phyloP scores from a whole-genome alignment of 371 early-diverging fungal species.

The Batkoa obscura region DNA sequence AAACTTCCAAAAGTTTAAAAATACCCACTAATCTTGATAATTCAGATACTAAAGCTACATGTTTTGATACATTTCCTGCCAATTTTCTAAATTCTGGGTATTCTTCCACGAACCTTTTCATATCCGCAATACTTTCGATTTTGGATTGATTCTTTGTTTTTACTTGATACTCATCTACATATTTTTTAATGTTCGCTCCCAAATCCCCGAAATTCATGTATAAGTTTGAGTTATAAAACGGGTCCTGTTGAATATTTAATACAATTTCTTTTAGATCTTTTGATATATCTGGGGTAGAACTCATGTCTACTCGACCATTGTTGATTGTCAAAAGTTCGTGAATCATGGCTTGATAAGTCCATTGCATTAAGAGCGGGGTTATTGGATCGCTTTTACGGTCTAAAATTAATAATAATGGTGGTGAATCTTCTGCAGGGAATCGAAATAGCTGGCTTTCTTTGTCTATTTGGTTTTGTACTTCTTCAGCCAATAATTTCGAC shows the following conservation, averaged over 20 bases:
- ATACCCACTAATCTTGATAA: conserved; percentile 59
- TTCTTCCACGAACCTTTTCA: conserved; percentile 95
- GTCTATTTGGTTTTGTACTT: conserved; percentile 57
- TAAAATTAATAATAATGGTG: conserved; percentile 75
- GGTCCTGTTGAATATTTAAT: conserved; percentile 67
- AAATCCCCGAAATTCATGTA: conserved; percentile 84
- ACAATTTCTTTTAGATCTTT: conserved; percentile 79
- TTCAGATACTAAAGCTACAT: conserved; percentile 87
- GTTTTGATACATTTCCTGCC: conserved; percentile 88
- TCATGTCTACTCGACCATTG: conserved; percentile 85
- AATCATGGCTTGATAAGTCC: conserved; percentile 99
- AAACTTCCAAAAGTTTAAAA: conserved; percentile 55
- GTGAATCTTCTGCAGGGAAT: conserved; percentile 55
- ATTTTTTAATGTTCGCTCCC: conserved; percentile 78
- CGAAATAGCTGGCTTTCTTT: conserved; percentile 69
- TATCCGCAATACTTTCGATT: conserved; percentile 85
- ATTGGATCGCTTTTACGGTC: conserved; percentile 94
- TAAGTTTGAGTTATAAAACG: conserved; percentile 76
- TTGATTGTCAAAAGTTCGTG: conserved; percentile 89
- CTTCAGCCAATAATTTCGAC: conserved; percentile 61
- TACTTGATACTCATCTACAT: conserved; percentile 80
- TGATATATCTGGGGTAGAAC: conserved; percentile 54
- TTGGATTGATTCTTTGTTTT: conserved; percentile 73
- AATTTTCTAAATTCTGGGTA: conserved; percentile 92
- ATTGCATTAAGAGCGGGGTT: conserved; percentile 90